Conservation (phyloP, 306 rosid species). For the Vachellia collinsii region DNA sequence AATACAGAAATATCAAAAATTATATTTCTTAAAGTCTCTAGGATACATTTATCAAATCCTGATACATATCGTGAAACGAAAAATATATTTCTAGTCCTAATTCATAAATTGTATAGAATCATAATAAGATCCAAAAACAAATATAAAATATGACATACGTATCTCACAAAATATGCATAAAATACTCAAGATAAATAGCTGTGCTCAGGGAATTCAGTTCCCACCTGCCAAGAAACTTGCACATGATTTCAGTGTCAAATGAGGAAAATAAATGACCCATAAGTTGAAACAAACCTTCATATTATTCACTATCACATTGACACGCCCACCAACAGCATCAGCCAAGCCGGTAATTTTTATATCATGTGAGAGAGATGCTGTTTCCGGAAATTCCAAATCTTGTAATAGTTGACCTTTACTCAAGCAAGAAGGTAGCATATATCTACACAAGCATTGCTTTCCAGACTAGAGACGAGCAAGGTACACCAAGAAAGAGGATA, state of each 20-base stretch:
- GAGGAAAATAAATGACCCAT: constrained; percentile 18
- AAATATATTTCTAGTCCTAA: background rate
- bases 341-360: constrained; percentile 75
- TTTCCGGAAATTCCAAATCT: constrained; percentile 63
- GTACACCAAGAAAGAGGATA: constrained; percentile 24
- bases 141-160: background rate
- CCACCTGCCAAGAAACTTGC: constrained; percentile 26
- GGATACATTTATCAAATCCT: background rate
- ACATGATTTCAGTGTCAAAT: constrained; percentile 28
- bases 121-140: background rate
- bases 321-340: constrained; percentile 91
- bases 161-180: background rate
- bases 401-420: constrained; percentile 56
- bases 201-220: background rate
- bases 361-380: constrained; percentile 59
- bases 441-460: constrained; percentile 89
- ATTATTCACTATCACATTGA: constrained; percentile 74
- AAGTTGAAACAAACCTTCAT: constrained; percentile 62
- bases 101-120: background rate
- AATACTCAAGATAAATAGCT: background rate
- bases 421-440: constrained; percentile 70
- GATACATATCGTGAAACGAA: background rate
- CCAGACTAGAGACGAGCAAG: constrained; percentile 70
- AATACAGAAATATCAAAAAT: constrained; percentile 27
- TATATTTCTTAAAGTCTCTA: constrained; percentile 5